These are phyloP conservation scores for Vanderwaltozyma verrucispora DNA, from an alignment of 805 yeast genomes.

Conservation along the genomic window DNA sequence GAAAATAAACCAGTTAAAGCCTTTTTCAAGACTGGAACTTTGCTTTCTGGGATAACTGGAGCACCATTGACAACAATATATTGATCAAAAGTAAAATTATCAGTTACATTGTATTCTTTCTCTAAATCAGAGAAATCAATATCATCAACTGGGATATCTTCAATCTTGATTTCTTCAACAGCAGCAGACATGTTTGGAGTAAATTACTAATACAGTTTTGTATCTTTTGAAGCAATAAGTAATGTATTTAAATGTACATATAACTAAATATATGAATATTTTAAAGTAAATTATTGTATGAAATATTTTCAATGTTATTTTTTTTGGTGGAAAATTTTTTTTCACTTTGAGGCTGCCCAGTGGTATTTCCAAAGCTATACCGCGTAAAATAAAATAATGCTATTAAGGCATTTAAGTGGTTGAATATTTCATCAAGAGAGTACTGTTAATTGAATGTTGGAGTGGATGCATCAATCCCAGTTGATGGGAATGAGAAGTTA, in stretches of 20 bases:
- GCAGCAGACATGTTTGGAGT: constrained; percentile 13
- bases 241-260: no score
- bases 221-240: no score
- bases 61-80: constrained; percentile 89
- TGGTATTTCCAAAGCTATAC: no score
- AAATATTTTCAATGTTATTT: neutral
- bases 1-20: constrained; percentile 75
- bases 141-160: constrained; percentile 48
- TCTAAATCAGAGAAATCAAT: constrained; percentile 82
- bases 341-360: neutral
- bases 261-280: no score
- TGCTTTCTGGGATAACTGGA: constrained; percentile 87
- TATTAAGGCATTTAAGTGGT: no score
- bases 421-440: no score
- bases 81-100: constrained; percentile 54
- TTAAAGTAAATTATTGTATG: no score
- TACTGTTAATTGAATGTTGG: no score
- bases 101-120: constrained; percentile 54
- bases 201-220: neutral
- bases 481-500: no score
- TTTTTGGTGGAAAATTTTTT: neutral
- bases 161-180: constrained; percentile 30
- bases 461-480: no score
- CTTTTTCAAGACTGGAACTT: constrained; percentile 72
- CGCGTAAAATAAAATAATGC: no score